Conservation (phyloP, 257 asterid species). For the Nyctanthes arbortristis region DNA sequence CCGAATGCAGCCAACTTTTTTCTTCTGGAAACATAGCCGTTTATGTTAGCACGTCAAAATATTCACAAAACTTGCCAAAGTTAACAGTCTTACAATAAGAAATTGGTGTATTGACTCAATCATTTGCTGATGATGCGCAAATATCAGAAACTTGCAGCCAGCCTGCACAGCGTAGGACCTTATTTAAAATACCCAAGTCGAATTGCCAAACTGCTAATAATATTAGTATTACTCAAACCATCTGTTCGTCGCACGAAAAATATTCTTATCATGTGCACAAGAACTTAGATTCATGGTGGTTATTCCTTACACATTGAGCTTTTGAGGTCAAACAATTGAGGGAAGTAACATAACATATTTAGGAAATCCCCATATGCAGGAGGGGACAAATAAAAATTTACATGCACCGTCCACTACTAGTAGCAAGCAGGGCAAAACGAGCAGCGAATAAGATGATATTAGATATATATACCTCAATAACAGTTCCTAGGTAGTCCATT, state of each 20-base stretch:
- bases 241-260: background rate
- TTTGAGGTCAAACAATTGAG: slow-evolving; percentile 7
- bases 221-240: slow-evolving; percentile 13
- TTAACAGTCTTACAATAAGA: slow-evolving; percentile 65
- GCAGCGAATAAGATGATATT: slow-evolving; percentile 20
- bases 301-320: slow-evolving; percentile 13
- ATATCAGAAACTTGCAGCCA: slow-evolving; percentile 89
- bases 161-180: slow-evolving; percentile 56
- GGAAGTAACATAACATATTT: background rate
- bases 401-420: background rate
- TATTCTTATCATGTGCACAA: background rate
- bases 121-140: slow-evolving; percentile 94
- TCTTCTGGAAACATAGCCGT: slow-evolving; percentile 55
- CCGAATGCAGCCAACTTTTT: slow-evolving; percentile 87
- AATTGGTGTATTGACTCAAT: slow-evolving; percentile 73
- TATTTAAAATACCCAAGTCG: slow-evolving; percentile 8
- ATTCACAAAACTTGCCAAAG: slow-evolving; percentile 2
- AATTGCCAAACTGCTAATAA: slow-evolving; percentile 6
- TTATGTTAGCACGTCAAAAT: slow-evolving; percentile 18
- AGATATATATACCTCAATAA: slow-evolving; percentile 62
- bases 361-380: slow-evolving; percentile 19
- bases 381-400: slow-evolving; percentile 5
- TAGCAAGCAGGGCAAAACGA: slow-evolving; percentile 3
- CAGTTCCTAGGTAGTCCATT: slow-evolving; percentile 85
- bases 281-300: background rate